Evolutionary conservation across 2,329 filamentous ascomycete species (phyloP).

Genomic region (Colletotrichum graminicola): DNA sequence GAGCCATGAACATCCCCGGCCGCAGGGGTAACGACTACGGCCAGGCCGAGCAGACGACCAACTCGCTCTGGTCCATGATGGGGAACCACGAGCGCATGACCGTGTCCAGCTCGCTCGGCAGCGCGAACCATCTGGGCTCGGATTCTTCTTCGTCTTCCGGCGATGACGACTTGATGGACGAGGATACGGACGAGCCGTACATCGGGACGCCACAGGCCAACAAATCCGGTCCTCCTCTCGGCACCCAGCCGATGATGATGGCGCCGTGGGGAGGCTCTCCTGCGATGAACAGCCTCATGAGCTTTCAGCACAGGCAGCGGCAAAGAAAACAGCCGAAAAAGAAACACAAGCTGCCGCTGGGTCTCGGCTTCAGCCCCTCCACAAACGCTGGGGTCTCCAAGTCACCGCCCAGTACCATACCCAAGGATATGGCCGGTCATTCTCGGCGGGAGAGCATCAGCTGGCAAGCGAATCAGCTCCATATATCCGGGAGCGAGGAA

Average conservation of each 20-base stretch:
- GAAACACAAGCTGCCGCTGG: slow-evolving; percentile 61
- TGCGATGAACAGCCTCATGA: slow-evolving; percentile 81
- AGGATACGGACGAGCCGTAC: slow-evolving; percentile 83
- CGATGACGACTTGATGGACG: slow-evolving; percentile 78
- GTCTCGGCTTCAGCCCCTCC: slow-evolving; percentile 63
- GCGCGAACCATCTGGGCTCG: slow-evolving; percentile 78
- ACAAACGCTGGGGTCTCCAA: slow-evolving; percentile 66
- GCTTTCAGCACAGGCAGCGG: slow-evolving; percentile 83
- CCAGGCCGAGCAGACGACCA: slow-evolving; percentile 73
- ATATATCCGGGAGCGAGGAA: slow-evolving; percentile 79
- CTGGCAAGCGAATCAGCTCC: slow-evolving; percentile 88
- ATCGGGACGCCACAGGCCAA: slow-evolving; percentile 84
- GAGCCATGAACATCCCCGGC: slow-evolving; percentile 72
- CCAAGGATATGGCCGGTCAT: slow-evolving; percentile 55
- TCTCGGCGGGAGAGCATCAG: slow-evolving; percentile 89
- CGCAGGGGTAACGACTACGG: slow-evolving; percentile 63
- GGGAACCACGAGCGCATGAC: slow-evolving; percentile 76
- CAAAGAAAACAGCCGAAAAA: slow-evolving; percentile 75
- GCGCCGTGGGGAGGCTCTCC: slow-evolving; percentile 78
- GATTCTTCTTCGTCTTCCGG: slow-evolving; percentile 83
- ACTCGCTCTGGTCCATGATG: slow-evolving; percentile 78
- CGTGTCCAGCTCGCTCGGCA: slow-evolving; percentile 83
- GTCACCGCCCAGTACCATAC: slow-evolving; percentile 74
- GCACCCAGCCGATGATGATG: slow-evolving; percentile 60
- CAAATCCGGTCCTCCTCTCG: slow-evolving; percentile 66